Conservation (phyloP, 2,329 filamentous ascomycete genomes). For the Lasiodiplodia gonubiensis region DNA sequence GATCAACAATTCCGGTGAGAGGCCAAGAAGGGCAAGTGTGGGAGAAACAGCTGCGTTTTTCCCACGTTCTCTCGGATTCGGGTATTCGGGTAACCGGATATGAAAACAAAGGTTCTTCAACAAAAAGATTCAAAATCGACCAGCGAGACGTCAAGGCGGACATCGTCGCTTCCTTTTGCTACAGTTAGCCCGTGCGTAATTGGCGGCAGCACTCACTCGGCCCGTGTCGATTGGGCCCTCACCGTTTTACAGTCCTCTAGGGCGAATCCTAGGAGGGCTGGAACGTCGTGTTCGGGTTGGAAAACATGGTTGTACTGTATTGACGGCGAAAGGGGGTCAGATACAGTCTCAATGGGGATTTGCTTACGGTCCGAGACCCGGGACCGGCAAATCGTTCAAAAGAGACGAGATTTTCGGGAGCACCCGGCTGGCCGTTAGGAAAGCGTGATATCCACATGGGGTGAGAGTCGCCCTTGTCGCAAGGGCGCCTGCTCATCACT, state of each 20-base stretch:
- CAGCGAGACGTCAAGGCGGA: neutral
- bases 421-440: neutral
- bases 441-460: neutral
- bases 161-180: neutral
- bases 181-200: neutral
- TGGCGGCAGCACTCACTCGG: neutral
- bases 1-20: neutral
- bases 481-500: neutral
- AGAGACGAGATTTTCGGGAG: neutral
- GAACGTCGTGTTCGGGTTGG: no score
- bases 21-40: neutral
- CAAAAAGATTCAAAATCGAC: neutral
- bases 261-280: neutral
- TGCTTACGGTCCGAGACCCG: conserved; percentile 2
- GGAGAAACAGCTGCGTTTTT: neutral
- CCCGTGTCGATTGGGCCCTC: neutral
- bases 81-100: neutral
- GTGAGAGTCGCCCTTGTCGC: neutral
- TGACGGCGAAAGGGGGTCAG: conserved; percentile 6
- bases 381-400: neutral
- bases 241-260: neutral
- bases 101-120: neutral
- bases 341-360: neutral
- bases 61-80: neutral
- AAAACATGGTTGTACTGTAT: neutral